phyloP scores from a whole-genome alignment of 176 grass and related monocot species.

The Luzula sylvatica region DNA sequence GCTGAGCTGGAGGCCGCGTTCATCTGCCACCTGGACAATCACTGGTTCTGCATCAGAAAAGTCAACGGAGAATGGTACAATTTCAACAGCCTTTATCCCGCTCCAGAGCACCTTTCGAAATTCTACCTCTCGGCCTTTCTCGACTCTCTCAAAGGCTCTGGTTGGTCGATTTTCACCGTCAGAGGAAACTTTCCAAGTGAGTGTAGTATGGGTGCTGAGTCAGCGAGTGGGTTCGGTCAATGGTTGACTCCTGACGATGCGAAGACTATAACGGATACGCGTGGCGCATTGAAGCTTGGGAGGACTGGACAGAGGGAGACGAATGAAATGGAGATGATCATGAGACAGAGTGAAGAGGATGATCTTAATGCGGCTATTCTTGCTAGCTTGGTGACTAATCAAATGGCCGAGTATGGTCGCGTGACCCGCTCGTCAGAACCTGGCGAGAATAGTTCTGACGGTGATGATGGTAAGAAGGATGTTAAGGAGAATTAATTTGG shows the following conservation, averaged over 20 bases:
- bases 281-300: constrained; percentile 34
- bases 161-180: constrained; percentile 85
- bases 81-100: constrained; percentile 95
- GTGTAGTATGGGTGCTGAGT: constrained; percentile 57
- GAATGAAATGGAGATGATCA: constrained; percentile 51
- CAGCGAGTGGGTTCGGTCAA: constrained; percentile 64
- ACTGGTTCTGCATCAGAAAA: constrained; percentile 98
- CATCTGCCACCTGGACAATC: constrained; percentile 85
- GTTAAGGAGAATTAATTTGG: no score
- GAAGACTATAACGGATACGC: constrained; percentile 51
- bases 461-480: not conserved
- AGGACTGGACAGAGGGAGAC: constrained; percentile 15
- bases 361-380: constrained; percentile 83
- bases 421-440: constrained; percentile 8
- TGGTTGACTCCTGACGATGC: constrained; percentile 91
- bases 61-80: constrained; percentile 95
- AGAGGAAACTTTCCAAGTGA: constrained; percentile 84
- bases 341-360: constrained; percentile 62
- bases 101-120: constrained; percentile 84
- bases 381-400: constrained; percentile 71
- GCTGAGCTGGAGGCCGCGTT: constrained; percentile 73
- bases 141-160: constrained; percentile 78
- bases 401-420: constrained; percentile 9
- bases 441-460: constrained; percentile 23
- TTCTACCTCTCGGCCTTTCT: constrained; percentile 90